A percentile compares a stretch with the other conserved stretches of the same genome.
Evolutionary conservation across 225 moss, liverwort and hornwort species (phyloP).

Genomic region (Sphagnum contortum): DNA sequence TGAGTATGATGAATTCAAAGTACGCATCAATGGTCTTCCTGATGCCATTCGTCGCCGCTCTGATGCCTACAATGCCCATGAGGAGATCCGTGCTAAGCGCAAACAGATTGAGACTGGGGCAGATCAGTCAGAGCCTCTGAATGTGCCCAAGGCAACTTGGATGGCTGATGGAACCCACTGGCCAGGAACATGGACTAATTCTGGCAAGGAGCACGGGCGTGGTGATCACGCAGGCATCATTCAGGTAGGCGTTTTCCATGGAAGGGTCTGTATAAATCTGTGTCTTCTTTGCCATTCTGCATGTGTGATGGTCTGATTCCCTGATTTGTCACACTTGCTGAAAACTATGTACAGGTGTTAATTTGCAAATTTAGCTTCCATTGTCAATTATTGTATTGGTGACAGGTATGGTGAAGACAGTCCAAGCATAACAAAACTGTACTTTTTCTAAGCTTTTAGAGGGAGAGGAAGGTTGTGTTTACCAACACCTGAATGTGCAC

Average conservation of each 20-base stretch:
- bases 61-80: slow-evolving; percentile 86
- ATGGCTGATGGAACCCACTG: slow-evolving; percentile 97
- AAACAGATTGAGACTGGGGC: slow-evolving; percentile 59
- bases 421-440: background rate
- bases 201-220: slow-evolving; percentile 71
- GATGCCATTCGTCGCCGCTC: slow-evolving; percentile 80
- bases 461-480: too few species aligned
- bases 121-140: slow-evolving; percentile 60
- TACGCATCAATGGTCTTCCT: slow-evolving; percentile 78
- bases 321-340: too few species aligned
- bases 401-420: background rate
- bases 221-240: slow-evolving; percentile 92
- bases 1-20: slow-evolving; percentile 91
- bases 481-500: too few species aligned
- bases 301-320: too few species aligned
- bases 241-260: slow-evolving; percentile 27
- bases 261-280: too few species aligned
- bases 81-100: slow-evolving; percentile 75
- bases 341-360: too few species aligned
- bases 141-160: slow-evolving; percentile 82
- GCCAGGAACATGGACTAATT: slow-evolving; percentile 76
- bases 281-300: too few species aligned
- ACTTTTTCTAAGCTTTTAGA: too few species aligned
- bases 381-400: background rate
- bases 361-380: too few species aligned